Evolutionary conservation across 2,329 filamentous ascomycete species (phyloP).

Genomic region (Penicillium sp.): DNA sequence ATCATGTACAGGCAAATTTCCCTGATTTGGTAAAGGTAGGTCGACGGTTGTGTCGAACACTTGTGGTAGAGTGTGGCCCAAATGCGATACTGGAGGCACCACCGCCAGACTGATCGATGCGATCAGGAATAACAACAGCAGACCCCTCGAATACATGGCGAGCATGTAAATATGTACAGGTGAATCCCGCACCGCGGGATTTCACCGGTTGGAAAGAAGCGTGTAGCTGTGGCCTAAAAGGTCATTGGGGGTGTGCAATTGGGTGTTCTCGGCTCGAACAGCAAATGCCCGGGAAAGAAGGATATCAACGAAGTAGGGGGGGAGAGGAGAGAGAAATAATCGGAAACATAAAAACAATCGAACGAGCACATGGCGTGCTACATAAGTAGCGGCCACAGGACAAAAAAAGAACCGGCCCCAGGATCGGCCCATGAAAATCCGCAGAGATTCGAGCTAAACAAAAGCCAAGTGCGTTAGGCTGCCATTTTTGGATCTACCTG

Average conservation of each 20-base stretch:
- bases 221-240: not conserved
- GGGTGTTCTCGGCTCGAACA: not conserved
- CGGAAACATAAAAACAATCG: not conserved
- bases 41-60: constrained; percentile 27
- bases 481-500: constrained; percentile 10
- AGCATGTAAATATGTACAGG: constrained; percentile 2
- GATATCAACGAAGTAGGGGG: not conserved
- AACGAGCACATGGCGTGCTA: not conserved
- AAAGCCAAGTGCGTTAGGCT: constrained; percentile 21
- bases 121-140: constrained; percentile 3
- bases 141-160: not conserved
- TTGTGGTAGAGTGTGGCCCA: constrained; percentile 1
- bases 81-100: constrained; percentile 2
- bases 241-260: not conserved
- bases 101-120: constrained; percentile 1
- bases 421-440: not conserved
- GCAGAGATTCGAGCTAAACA: constrained; percentile 7
- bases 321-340: not conserved
- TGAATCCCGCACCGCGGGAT: not conserved
- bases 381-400: not conserved
- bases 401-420: not conserved
- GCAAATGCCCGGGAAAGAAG: not conserved
- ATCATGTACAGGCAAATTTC: constrained; percentile 32
- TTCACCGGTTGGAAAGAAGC: not conserved
- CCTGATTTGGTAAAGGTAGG: constrained; percentile 29